Conservation (phyloP, 1,284 basidiomycete species). For the Ganoderma lingzhi region DNA sequence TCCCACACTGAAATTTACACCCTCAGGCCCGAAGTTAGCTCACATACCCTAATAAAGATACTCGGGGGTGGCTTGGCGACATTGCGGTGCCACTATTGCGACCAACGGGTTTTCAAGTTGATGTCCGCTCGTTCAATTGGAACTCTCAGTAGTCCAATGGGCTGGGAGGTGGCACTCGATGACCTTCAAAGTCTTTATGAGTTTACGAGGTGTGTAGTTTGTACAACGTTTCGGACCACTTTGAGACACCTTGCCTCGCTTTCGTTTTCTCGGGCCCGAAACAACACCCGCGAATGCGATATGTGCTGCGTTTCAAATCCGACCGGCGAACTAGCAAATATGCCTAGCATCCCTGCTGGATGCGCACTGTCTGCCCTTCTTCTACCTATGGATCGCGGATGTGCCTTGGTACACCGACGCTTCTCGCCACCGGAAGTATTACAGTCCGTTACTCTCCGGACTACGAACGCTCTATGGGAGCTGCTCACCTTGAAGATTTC, state of each 20-base stretch:
- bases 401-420: background rate
- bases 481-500: background rate
- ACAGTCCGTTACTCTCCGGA: background rate
- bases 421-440: background rate
- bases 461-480: background rate
- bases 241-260: background rate
- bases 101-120: background rate
- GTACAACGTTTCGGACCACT: background rate
- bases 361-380: background rate
- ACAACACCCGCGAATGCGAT: background rate
- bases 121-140: background rate
- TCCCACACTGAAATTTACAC: background rate
- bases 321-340: background rate
- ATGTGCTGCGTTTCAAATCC: background rate
- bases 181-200: background rate
- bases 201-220: background rate
- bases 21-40: background rate
- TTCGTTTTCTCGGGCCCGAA: background rate
- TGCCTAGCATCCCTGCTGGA: background rate
- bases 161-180: background rate
- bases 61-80: background rate
- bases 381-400: background rate
- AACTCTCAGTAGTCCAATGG: background rate
- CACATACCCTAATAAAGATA: background rate
- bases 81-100: no score